Percentiles rank a stretch among this genome's conserved stretches.
phyloP scores from a whole-genome alignment of 805 yeast species.

The Ogataea trehalophila region DNA sequence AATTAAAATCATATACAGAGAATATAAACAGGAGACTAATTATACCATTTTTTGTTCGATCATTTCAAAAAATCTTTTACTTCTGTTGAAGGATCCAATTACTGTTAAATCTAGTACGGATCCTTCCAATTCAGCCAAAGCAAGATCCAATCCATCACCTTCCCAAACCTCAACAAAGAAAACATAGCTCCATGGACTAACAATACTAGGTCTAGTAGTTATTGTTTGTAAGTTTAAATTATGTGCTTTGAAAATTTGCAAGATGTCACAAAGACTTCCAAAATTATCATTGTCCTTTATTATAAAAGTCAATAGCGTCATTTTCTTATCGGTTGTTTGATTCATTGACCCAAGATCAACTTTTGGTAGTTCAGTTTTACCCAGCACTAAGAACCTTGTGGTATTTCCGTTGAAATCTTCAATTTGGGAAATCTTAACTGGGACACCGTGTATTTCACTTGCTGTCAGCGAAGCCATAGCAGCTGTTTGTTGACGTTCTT shows the following conservation, averaged over 20 bases:
- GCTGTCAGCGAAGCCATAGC: slow-evolving; percentile 75
- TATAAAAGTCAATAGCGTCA: slow-evolving; percentile 62
- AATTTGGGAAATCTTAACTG: slow-evolving; percentile 49
- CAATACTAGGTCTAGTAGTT: slow-evolving; percentile 69
- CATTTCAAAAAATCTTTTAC: slow-evolving; percentile 24
- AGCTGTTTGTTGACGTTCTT: slow-evolving; percentile 40
- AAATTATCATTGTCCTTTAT: slow-evolving; percentile 58
- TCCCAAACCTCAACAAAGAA: slow-evolving; percentile 70
- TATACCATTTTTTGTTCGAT: slow-evolving; percentile 9
- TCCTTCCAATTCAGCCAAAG: slow-evolving; percentile 38
- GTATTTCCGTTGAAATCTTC: slow-evolving; percentile 77
- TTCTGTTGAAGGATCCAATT: slow-evolving; percentile 43
- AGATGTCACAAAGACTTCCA: slow-evolving; percentile 68
- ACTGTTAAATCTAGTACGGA: slow-evolving; percentile 48
- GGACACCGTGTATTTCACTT: slow-evolving; percentile 52
- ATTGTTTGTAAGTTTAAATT: slow-evolving; percentile 65
- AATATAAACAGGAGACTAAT: not conserved
- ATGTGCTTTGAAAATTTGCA: slow-evolving; percentile 50
- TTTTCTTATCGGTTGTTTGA: slow-evolving; percentile 17
- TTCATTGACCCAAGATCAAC: slow-evolving; percentile 1
- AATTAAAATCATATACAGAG: not conserved
- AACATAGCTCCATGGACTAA: slow-evolving; percentile 71
- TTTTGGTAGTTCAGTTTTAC: slow-evolving; percentile 29
- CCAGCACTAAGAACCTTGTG: slow-evolving; percentile 76
- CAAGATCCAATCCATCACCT: slow-evolving; percentile 24